These are phyloP conservation scores for Leishmania major DNA, from an alignment of 208 protist species.

Conservation along the genomic window DNA sequence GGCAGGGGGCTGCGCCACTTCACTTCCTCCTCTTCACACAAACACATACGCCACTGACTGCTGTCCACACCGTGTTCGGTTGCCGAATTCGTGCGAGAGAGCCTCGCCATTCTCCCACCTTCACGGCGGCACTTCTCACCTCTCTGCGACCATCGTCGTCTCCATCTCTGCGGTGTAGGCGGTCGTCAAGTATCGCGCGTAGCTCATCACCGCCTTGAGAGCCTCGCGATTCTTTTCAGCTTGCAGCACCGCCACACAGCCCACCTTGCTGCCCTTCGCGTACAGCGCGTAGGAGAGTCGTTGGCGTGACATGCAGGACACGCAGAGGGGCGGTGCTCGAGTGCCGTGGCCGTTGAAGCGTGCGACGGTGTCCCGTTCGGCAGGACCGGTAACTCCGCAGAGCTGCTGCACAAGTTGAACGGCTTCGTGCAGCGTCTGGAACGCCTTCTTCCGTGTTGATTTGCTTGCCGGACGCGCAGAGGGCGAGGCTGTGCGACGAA, in stretches of 20 bases:
- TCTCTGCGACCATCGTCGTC: neutral
- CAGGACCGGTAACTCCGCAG: slow-evolving; percentile 7
- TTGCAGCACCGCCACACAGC: slow-evolving; percentile 49
- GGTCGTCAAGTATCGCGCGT: slow-evolving; percentile 19
- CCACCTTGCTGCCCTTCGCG: slow-evolving; percentile 57
- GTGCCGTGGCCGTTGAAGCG: neutral
- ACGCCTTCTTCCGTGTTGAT: slow-evolving; percentile 18
- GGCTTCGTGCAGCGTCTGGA: slow-evolving; percentile 41
- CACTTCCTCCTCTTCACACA: neutral
- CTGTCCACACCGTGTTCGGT: neutral
- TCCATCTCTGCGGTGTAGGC: slow-evolving; percentile 8
- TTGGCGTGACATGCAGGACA: slow-evolving; percentile 67
- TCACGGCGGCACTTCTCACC: neutral
- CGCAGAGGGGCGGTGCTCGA: slow-evolving; percentile 26
- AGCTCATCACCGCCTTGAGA: slow-evolving; percentile 40
- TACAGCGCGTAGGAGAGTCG: slow-evolving; percentile 69
- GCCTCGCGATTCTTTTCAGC: slow-evolving; percentile 40
- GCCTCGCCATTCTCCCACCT: neutral
- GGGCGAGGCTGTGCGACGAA: neutral
- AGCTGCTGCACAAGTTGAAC: slow-evolving; percentile 33
- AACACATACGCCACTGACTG: neutral
- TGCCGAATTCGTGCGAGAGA: neutral
- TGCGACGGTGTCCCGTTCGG: neutral
- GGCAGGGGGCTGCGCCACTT: neutral
- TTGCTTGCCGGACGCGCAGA: neutral